Evolutionary conservation across 1,139 yeast species (phyloP).

Genomic region (Starmera stellimalicola): DNA sequence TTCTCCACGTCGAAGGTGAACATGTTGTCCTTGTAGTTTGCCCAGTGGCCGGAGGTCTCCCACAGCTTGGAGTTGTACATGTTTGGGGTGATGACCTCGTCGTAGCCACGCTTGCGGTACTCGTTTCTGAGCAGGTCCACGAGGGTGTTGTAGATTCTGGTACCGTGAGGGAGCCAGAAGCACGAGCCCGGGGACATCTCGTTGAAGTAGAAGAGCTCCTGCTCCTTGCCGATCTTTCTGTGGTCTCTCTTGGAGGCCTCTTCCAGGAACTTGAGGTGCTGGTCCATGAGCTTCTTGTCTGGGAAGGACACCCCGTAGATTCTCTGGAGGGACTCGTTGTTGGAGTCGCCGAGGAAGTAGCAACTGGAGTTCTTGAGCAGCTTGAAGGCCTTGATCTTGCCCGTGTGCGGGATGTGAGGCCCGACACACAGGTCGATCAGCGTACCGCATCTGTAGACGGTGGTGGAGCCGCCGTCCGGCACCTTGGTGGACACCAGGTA

Average conservation of each 20-base stretch:
- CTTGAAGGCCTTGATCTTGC: constrained; percentile 90
- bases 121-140: constrained; percentile 70
- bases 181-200: constrained; percentile 97
- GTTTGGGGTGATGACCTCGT: constrained; percentile 96
- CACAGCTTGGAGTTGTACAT: constrained; percentile 93
- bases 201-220: constrained; percentile 89
- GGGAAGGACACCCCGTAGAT: constrained; percentile 98
- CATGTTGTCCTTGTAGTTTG: constrained; percentile 93
- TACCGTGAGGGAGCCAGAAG: constrained; percentile 98
- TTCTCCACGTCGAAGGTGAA: constrained; percentile 93
- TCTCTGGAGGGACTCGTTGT: constrained; percentile 93
- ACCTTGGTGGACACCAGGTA: constrained; percentile 78
- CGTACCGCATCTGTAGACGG: constrained; percentile 97
- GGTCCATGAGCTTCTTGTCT: constrained; percentile 94
- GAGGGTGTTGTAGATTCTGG: constrained; percentile 86
- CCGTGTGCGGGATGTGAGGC: constrained; percentile 97
- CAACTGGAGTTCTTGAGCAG: constrained; percentile 93
- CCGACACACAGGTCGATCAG: constrained; percentile 96
- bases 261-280: constrained; percentile 86
- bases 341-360: constrained; percentile 89
- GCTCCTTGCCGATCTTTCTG: constrained; percentile 92
- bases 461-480: constrained; percentile 93
- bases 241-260: constrained; percentile 98
- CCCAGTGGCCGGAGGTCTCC: constrained; percentile 99
- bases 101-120: constrained; percentile 87